Conservation (phyloP, 106 monocot genomes). For the Posidonia australis region DNA sequence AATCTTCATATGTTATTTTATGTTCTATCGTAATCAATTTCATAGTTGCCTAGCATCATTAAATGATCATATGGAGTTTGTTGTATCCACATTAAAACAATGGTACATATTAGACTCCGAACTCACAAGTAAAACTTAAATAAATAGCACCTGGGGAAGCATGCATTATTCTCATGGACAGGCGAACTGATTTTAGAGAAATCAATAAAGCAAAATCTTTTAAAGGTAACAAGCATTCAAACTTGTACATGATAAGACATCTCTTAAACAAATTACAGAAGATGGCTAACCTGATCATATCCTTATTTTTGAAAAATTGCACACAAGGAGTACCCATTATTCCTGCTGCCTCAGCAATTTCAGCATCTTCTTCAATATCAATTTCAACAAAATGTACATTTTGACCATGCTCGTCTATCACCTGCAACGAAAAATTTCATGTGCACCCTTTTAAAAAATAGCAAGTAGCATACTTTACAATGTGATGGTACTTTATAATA, state of each 20-base stretch:
- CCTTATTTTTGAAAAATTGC: constrained; percentile 96
- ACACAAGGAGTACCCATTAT: constrained; percentile 99
- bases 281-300: constrained; percentile 82
- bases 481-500: too few species aligned
- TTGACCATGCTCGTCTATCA: constrained; percentile 80
- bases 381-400: constrained; percentile 90
- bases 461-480: neutral
- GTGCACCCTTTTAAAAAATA: neutral
- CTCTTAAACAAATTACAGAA: neutral
- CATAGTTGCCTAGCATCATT: too few species aligned
- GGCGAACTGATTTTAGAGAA: too few species aligned
- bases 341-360: constrained; percentile 89
- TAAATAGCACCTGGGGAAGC: too few species aligned
- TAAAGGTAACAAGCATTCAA: neutral
- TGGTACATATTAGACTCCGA: too few species aligned
- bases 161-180: too few species aligned
- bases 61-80: too few species aligned
- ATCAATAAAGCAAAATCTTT: too few species aligned
- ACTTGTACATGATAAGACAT: neutral
- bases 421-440: constrained; percentile 31
- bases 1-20: too few species aligned
- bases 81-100: too few species aligned
- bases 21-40: too few species aligned
- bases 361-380: constrained; percentile 96
- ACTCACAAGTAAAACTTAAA: too few species aligned